phyloP scores from a whole-genome alignment of 371 early-diverging fungal species.

The Batrachochytrium dendrobatidis region DNA sequence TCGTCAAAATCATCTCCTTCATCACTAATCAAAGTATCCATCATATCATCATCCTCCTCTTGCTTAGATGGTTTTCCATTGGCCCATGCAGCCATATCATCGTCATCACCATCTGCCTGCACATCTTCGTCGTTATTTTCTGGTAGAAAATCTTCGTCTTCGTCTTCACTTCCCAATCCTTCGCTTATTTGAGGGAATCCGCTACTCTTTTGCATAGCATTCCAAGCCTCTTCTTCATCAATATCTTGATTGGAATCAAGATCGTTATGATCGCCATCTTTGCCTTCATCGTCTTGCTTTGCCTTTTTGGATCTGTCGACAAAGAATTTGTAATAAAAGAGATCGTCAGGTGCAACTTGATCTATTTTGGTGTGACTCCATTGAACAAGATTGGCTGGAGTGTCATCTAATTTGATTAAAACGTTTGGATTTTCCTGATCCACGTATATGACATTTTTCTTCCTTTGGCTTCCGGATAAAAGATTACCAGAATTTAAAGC shows the following conservation, averaged over 20 bases:
- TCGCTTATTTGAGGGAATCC: constrained; percentile 15
- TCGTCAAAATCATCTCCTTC: constrained; percentile 10
- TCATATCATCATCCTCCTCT: constrained; percentile 46
- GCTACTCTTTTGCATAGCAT: constrained; percentile 34
- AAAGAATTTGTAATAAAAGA: constrained; percentile 83
- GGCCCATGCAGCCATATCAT: constrained; percentile 42
- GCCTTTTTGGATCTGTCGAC: constrained; percentile 20
- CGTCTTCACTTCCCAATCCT: constrained; percentile 58
- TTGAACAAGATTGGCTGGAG: constrained; percentile 26
- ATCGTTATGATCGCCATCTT: constrained; percentile 35
- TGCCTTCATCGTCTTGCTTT: constrained; percentile 22
- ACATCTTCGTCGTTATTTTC: constrained; percentile 52
- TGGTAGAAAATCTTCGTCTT: constrained; percentile 45
- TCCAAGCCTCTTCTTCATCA: constrained; percentile 51
- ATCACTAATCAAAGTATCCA: constrained; percentile 30
- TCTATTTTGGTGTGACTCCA: constrained; percentile 8
- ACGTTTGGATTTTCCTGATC: constrained; percentile 31
- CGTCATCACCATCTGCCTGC: constrained; percentile 40
- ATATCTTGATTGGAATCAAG: constrained; percentile 34
- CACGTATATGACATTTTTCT: constrained; percentile 40
- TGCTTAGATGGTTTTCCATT: constrained; percentile 69
- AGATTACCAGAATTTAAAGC: no score
- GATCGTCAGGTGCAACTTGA: constrained; percentile 39
- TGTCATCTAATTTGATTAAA: constrained; percentile 31
- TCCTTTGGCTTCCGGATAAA: constrained; percentile 37